Conservation (phyloP, 768 basidiomycete genomes). For the Chalciporus sphaerocephalus region DNA sequence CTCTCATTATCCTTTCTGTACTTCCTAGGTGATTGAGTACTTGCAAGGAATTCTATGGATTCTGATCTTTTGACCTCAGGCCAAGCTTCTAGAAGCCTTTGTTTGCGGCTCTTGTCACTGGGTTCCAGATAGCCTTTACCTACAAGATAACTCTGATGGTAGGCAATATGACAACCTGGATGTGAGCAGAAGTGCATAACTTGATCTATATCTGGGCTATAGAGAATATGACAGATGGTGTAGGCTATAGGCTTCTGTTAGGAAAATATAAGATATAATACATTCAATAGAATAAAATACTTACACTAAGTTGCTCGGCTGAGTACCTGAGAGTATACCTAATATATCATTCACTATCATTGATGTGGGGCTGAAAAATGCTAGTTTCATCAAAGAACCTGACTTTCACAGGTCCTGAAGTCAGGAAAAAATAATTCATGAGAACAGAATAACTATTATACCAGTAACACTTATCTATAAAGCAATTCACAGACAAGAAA, state of each 20-base stretch:
- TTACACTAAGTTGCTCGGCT: slow-evolving; percentile 34
- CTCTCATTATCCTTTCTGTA: slow-evolving; percentile 1
- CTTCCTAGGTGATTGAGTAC: slow-evolving; percentile 9
- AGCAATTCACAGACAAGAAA: slow-evolving; percentile 40
- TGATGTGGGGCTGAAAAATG: slow-evolving; percentile 39
- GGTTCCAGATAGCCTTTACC: slow-evolving; percentile 23
- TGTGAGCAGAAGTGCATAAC: slow-evolving; percentile 59
- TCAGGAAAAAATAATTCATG: background rate
- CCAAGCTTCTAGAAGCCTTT: slow-evolving; percentile 36
- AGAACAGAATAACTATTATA: background rate
- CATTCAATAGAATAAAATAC: slow-evolving; percentile 7
- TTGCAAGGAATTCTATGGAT: background rate
- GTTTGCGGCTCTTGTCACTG: slow-evolving; percentile 7
- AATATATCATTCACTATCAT: slow-evolving; percentile 40
- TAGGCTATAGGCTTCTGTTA: slow-evolving; percentile 48
- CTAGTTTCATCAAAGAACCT: slow-evolving; percentile 37
- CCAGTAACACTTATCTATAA: slow-evolving; percentile 43
- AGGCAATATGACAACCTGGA: slow-evolving; percentile 43
- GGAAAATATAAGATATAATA: background rate
- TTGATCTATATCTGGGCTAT: slow-evolving; percentile 38
- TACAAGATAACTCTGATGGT: slow-evolving; percentile 47
- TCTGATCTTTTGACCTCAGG: slow-evolving; percentile 30
- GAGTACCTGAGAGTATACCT: slow-evolving; percentile 42
- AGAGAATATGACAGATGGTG: slow-evolving; percentile 40
- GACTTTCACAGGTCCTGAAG: slow-evolving; percentile 35